Evolutionary conservation across 352 stramenopile species (phyloP).

Genomic region (Globisporangium alternatum): DNA sequence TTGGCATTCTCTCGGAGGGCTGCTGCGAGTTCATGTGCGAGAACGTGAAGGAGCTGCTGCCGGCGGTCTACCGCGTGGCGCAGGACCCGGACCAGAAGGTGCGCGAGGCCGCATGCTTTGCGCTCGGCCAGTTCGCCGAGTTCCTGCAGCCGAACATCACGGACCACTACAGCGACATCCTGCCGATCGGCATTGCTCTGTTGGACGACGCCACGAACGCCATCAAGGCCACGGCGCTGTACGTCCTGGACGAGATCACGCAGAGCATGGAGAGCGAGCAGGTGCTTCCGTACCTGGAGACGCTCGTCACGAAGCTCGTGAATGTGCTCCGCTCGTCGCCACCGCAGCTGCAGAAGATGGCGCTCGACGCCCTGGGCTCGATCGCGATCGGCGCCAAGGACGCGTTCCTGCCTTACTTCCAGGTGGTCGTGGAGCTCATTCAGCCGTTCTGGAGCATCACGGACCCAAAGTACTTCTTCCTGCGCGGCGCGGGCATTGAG

Average conservation of each 20-base stretch:
- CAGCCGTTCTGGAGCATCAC: constrained; percentile 90
- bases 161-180: constrained; percentile 92
- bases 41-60: constrained; percentile 92
- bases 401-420: constrained; percentile 96
- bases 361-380: constrained; percentile 93
- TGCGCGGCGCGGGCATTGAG: constrained; percentile 95
- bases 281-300: constrained; percentile 93
- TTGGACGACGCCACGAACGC: constrained; percentile 93
- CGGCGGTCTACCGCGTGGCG: constrained; percentile 88
- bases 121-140: constrained; percentile 97
- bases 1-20: constrained; percentile 97
- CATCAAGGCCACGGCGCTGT: constrained; percentile 95
- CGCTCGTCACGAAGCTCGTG: constrained; percentile 95
- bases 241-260: constrained; percentile 99
- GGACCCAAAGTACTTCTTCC: constrained; percentile 92
- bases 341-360: constrained; percentile 96
- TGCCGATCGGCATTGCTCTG: constrained; percentile 94
- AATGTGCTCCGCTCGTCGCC: constrained; percentile 89
- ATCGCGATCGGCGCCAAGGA: constrained; percentile 97
- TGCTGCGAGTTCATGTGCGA: constrained; percentile 94
- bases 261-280: constrained; percentile 96
- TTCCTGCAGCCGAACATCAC: constrained; percentile 98
- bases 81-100: constrained; percentile 92
- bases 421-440: constrained; percentile 82
- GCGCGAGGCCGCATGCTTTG: constrained; percentile 96